Evolutionary conservation across 768 basidiomycete genomes (phyloP), one percentile per base, ranked within the genome.

Genomic region (Lactifluus subvellereus): DNA sequence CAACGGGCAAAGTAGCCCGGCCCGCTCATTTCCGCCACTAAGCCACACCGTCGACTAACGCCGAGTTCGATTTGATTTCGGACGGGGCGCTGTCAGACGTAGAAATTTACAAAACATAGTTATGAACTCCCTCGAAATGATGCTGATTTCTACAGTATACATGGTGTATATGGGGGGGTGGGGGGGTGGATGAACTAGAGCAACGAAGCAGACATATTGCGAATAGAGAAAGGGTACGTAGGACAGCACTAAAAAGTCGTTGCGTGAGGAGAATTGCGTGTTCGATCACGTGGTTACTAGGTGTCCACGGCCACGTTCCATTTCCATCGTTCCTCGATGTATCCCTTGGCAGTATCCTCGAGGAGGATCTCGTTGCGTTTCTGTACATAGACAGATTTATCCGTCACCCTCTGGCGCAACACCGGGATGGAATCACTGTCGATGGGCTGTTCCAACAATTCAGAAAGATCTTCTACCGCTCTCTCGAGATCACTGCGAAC

Each of bases 361-460:
- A 98, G 77, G 68, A 99, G 82, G 70, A 98, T 95, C 73, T 94
- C 89, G 73, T 97, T 95, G 37, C 97, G 83, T 77, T 95, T 98
- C 76, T 94, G 87, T n/a, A 98, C 95, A 71, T 98, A 98, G 18
- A 92, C 94, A 32, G 94, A 90, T 82, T 94, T 95, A 77, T 99
- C 94, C 1, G 95, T 98, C 60, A 97, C 92, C 73, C 91, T 90
- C 77, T 94, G 90, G 48, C 95, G 82, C 61, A 98, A 76, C 7
- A 82, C 77, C 6, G 89, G 81, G 69, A 98, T 94, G 49, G 79
- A 82, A 64, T 93, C 92, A 2, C 89, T 76, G 68, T 98, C 94
- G 61, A 98, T 86, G 6, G 89, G 91, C n/a, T 85, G 83, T 76
- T 98, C 97, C 18, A 99, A 78, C 47, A 96, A 77, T 73, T 97